phyloP scores from a whole-genome alignment of 768 basidiomycete species.

The Tephrocybe sp. region DNA sequence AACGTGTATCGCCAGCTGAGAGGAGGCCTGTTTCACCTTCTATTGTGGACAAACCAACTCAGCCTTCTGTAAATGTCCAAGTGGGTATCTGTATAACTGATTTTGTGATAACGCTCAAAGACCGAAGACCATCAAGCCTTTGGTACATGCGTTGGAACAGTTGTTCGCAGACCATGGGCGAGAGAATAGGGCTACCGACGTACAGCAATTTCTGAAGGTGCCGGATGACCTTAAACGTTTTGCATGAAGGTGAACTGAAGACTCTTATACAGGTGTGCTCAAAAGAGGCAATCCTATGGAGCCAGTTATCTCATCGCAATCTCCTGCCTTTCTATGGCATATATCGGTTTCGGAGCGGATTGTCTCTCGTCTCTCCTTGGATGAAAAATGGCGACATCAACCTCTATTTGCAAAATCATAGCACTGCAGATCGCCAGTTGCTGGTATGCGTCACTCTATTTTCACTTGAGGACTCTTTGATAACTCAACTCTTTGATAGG shows the following conservation, averaged over 20 bases:
- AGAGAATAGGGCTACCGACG: background rate
- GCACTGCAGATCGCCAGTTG: slow-evolving; percentile 14
- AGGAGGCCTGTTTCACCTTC: no score
- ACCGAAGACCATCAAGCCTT: background rate
- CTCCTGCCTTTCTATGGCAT: slow-evolving; percentile 28
- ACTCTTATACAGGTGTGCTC: slow-evolving; percentile 4
- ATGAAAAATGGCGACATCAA: slow-evolving; percentile 21
- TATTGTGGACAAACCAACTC: no score
- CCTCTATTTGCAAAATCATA: slow-evolving; percentile 24
- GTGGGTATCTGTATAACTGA: no score
- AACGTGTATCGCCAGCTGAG: no score
- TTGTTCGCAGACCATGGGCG: background rate
- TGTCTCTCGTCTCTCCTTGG: slow-evolving; percentile 31
- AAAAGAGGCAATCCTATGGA: slow-evolving; percentile 20
- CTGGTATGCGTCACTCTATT: background rate
- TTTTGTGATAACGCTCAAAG: no score
- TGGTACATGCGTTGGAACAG: background rate
- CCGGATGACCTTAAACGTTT: background rate
- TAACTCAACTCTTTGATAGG: background rate
- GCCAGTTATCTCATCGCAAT: slow-evolving; percentile 27
- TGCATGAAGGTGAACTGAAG: background rate
- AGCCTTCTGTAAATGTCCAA: no score
- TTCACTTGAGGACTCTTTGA: background rate
- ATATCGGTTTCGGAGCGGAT: slow-evolving; percentile 16
- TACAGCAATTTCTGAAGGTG: background rate